A percentile compares a stretch with the other conserved stretches of the same genome.
phyloP scores from a whole-genome alignment of 306 rosid genomes.

The Cucurbita argyrosperma region DNA sequence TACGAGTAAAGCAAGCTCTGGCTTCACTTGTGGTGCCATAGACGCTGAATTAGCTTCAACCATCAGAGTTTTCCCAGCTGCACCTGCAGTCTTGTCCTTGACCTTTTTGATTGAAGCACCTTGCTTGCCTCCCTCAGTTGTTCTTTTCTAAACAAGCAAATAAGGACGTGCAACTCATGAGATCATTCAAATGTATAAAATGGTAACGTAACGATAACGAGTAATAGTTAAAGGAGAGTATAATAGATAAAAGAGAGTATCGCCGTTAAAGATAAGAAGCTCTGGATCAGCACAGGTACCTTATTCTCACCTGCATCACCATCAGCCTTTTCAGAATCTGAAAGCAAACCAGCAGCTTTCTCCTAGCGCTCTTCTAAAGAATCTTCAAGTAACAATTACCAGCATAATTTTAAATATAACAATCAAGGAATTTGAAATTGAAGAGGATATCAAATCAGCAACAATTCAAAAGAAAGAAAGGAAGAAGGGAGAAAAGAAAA shows the following conservation, averaged over 20 bases:
- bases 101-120: slow-evolving; percentile 72
- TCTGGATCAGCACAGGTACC: slow-evolving; percentile 26
- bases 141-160: slow-evolving; percentile 53
- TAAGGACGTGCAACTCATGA: neutral
- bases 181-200: neutral
- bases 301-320: slow-evolving; percentile 71
- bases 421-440: neutral
- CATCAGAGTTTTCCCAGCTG: slow-evolving; percentile 52
- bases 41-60: slow-evolving; percentile 42
- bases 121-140: slow-evolving; percentile 77
- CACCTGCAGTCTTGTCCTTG: slow-evolving; percentile 70
- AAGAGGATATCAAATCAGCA: neutral
- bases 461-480: neutral
- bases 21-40: slow-evolving; percentile 80
- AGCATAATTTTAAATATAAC: neutral
- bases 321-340: slow-evolving; percentile 80
- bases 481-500: neutral
- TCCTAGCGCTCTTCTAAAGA: slow-evolving; percentile 78
- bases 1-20: slow-evolving; percentile 71
- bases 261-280: neutral
- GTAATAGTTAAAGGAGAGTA: neutral
- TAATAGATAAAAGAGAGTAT: neutral
- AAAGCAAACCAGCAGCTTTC: slow-evolving; percentile 56
- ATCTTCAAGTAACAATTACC: slow-evolving; percentile 72
- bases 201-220: neutral